Evolutionary conservation across 352 stramenopile species (phyloP).

Genomic region (Globisporangium camurandrum): DNA sequence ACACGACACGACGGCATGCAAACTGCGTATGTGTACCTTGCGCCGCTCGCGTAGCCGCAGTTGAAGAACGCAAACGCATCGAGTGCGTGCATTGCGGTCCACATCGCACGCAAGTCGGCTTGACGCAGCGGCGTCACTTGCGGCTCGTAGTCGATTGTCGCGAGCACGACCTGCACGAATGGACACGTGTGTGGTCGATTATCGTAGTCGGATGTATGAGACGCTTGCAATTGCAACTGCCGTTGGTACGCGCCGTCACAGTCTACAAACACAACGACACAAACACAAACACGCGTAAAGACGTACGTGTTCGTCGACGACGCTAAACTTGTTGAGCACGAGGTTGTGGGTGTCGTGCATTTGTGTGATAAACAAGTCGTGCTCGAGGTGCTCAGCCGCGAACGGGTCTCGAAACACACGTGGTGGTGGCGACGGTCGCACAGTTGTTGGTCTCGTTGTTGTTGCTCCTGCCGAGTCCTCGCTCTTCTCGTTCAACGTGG

Average conservation of each 20-base stretch:
- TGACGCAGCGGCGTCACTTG: constrained; percentile 47
- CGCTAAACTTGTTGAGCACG: constrained; percentile 78
- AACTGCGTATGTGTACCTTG: constrained; percentile 27
- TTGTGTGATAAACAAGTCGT: constrained; percentile 55
- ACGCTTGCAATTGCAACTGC: no score
- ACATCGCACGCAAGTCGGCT: constrained; percentile 59
- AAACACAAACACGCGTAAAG: background rate
- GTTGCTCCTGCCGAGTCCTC: background rate
- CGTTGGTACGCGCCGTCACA: no score
- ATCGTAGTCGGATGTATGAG: no score
- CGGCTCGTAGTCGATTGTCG: constrained; percentile 61
- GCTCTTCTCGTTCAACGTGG: background rate
- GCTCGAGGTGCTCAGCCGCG: constrained; percentile 58
- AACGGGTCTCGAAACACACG: constrained; percentile 60
- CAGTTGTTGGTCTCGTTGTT: background rate
- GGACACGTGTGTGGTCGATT: background rate
- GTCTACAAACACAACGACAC: no score
- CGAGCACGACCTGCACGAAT: constrained; percentile 36
- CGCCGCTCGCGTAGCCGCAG: constrained; percentile 74
- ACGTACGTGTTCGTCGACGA: constrained; percentile 69
- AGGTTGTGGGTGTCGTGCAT: constrained; percentile 71
- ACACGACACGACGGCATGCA: background rate
- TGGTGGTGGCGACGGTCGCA: no score
- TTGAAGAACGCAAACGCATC: constrained; percentile 84
- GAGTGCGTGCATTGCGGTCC: constrained; percentile 58